Conservation (phyloP, 371 early-diverging fungal genomes). For the Batkoa obscura region DNA sequence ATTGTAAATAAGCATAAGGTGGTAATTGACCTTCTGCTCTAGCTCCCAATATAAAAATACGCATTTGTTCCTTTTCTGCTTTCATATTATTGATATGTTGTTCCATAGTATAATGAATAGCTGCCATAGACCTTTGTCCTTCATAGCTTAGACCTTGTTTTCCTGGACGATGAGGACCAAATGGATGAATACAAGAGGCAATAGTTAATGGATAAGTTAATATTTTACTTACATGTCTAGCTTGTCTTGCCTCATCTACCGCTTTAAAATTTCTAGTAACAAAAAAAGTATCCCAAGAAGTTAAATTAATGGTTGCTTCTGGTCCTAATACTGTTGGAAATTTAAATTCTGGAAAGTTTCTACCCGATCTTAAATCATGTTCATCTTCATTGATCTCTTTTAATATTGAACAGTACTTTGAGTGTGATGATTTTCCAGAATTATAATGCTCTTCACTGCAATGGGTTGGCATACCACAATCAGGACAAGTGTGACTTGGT, state of each 20-base stretch:
- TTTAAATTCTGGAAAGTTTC: conserved; percentile 60
- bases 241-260: conserved; percentile 47
- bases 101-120: conserved; percentile 24
- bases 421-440: conserved; percentile 30
- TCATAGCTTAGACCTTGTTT: conserved; percentile 45
- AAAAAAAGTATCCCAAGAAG: conserved; percentile 63
- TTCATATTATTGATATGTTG: conserved; percentile 10
- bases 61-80: conserved; percentile 34
- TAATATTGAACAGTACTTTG: conserved; percentile 32
- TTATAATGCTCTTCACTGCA: conserved; percentile 56
- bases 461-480: conserved; percentile 71
- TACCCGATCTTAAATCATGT: conserved; percentile 61
- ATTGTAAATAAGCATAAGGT: conserved; percentile 52
- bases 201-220: conserved; percentile 68
- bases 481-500: conserved; percentile 51
- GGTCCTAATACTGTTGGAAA: conserved; percentile 60
- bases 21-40: conserved; percentile 65
- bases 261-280: conserved; percentile 66
- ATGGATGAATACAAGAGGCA: conserved; percentile 52
- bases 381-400: conserved; percentile 64
- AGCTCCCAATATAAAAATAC: conserved; percentile 55
- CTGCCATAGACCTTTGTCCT: conserved; percentile 44
- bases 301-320: conserved; percentile 60
- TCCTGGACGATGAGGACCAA: conserved; percentile 43
- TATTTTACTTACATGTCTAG: conserved; percentile 64